phyloP scores from a whole-genome alignment of 768 basidiomycete species.

The Rhizopogon vulgaris region DNA sequence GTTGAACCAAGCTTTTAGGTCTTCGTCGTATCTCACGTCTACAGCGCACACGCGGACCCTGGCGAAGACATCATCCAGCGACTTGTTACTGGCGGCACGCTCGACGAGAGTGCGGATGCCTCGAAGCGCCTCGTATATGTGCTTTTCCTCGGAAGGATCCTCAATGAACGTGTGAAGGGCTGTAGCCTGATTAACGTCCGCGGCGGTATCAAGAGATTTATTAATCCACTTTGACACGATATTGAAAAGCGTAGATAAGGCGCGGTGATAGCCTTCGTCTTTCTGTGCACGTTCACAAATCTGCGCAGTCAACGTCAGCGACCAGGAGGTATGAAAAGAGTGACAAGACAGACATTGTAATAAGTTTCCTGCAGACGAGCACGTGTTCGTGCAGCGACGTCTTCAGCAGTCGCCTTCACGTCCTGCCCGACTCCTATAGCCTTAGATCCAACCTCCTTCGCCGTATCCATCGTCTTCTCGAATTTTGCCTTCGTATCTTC shows the following conservation, averaged over 20 bases:
- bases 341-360: slow-evolving; percentile 34
- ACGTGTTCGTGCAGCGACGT: slow-evolving; percentile 37
- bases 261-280: slow-evolving; percentile 50
- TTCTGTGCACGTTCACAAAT: slow-evolving; percentile 59
- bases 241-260: slow-evolving; percentile 53
- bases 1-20: slow-evolving; percentile 49
- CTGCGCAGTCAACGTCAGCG: slow-evolving; percentile 23
- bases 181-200: slow-evolving; percentile 34
- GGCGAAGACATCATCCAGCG: slow-evolving; percentile 43
- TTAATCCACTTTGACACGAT: slow-evolving; percentile 54
- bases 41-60: slow-evolving; percentile 37
- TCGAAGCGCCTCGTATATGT: slow-evolving; percentile 46
- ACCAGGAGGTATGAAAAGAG: no score
- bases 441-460: slow-evolving; percentile 50
- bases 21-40: slow-evolving; percentile 47
- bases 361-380: slow-evolving; percentile 45
- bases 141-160: slow-evolving; percentile 60
- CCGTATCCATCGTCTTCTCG: slow-evolving; percentile 62
- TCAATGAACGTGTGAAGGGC: slow-evolving; percentile 51
- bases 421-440: slow-evolving; percentile 50
- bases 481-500: slow-evolving; percentile 48
- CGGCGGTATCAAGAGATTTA: slow-evolving; percentile 42
- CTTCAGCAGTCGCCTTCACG: slow-evolving; percentile 35
- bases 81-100: slow-evolving; percentile 43
- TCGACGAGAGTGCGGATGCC: slow-evolving; percentile 37